Conservation (phyloP, 1,284 basidiomycete species). For the Cystobasidium sp. region DNA sequence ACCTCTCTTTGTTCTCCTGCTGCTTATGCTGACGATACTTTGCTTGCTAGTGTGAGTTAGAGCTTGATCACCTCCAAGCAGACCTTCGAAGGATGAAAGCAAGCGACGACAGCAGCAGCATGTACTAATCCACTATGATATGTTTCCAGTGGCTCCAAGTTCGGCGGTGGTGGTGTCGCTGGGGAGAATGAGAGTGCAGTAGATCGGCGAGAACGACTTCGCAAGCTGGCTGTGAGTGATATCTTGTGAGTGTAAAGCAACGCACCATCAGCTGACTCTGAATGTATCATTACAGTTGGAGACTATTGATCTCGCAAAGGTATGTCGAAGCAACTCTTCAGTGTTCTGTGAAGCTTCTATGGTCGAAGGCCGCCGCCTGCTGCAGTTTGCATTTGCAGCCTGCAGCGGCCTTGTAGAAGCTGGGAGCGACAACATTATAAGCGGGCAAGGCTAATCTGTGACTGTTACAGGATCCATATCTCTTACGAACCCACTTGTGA, state of each 20-base stretch:
- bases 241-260: not conserved
- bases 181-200: slow-evolving; percentile 92
- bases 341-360: not conserved
- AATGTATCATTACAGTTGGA: slow-evolving; percentile 61
- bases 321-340: slow-evolving; percentile 52
- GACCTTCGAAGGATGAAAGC: not conserved
- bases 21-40: not conserved
- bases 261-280: slow-evolving; percentile 47
- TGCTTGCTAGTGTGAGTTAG: slow-evolving; percentile 61
- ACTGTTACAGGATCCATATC: slow-evolving; percentile 84
- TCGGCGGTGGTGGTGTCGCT: slow-evolving; percentile 86
- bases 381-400: not conserved
- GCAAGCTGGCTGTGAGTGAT: slow-evolving; percentile 72
- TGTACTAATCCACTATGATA: not conserved
- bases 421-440: not conserved
- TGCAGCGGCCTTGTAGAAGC: not conserved
- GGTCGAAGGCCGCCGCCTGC: not conserved
- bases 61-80: not conserved
- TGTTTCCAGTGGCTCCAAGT: slow-evolving; percentile 73
- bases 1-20: not conserved
- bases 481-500: slow-evolving; percentile 89
- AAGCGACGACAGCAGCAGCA: not conserved
- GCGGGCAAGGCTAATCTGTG: not conserved
- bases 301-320: slow-evolving; percentile 94
- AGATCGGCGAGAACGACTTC: slow-evolving; percentile 88